Conservation (phyloP, 2,329 filamentous ascomycete genomes). For the Stagonosporopsis rhizophila region DNA sequence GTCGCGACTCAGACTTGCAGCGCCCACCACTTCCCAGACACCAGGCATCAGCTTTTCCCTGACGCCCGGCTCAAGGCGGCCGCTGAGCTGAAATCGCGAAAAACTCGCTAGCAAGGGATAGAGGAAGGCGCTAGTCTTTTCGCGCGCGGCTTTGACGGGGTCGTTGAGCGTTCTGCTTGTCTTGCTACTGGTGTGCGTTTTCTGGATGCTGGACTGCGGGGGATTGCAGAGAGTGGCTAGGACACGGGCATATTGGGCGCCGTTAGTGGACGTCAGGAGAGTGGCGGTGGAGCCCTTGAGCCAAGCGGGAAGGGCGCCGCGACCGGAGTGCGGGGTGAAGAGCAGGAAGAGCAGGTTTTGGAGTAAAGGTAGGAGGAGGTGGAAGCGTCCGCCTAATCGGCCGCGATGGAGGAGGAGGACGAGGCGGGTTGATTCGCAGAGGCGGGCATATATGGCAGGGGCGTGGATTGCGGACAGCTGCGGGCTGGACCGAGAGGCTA, state of each 20-base stretch:
- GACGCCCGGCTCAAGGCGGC: conserved; percentile 58
- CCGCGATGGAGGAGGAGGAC: conserved; percentile 65
- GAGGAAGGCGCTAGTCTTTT: conserved; percentile 64
- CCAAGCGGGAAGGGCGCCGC: conserved; percentile 43
- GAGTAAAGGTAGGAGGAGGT: conserved; percentile 63
- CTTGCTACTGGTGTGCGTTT: conserved; percentile 44
- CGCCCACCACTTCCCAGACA: conserved; percentile 51
- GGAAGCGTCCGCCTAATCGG: conserved; percentile 66
- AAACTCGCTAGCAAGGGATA: conserved; percentile 66
- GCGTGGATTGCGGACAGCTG: conserved; percentile 33
- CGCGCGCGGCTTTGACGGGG: conserved; percentile 65
- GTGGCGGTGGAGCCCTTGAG: conserved; percentile 25
- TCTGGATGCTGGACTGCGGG: conserved; percentile 62
- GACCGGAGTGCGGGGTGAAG: conserved; percentile 56
- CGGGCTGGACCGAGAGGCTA: conserved; percentile 44
- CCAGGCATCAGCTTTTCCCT: conserved; percentile 66
- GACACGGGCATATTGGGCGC: conserved; percentile 60
- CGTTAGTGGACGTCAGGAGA: conserved; percentile 52
- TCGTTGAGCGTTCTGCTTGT: conserved; percentile 59
- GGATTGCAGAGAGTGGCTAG: conserved; percentile 68
- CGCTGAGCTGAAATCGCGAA: conserved; percentile 59
- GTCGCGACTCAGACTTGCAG: conserved; percentile 41
- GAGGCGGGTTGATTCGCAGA: conserved; percentile 61
- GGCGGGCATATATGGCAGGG: conserved; percentile 59
- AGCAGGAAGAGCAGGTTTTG: conserved; percentile 63